Conservation (phyloP, 2,329 filamentous ascomycete genomes). For the Clonostachys chloroleuca region DNA sequence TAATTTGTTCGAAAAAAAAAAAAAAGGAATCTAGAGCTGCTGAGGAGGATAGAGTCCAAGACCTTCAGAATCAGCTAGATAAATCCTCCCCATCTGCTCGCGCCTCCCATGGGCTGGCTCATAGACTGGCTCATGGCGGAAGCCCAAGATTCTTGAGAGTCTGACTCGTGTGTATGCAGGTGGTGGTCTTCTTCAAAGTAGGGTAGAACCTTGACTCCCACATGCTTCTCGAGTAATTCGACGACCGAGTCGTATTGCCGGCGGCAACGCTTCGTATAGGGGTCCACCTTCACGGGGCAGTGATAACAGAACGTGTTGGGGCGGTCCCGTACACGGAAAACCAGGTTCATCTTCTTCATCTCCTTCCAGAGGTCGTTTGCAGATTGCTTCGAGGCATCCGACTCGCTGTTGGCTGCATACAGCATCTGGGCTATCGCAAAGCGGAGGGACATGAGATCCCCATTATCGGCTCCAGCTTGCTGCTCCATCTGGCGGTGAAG, state of each 20-base stretch:
- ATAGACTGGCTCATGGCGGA: conserved; percentile 8
- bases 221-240: conserved; percentile 28
- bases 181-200: conserved; percentile 42
- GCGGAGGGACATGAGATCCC: conserved; percentile 30
- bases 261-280: conserved; percentile 35
- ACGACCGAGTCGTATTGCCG: conserved; percentile 31
- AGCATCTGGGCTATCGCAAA: conserved; percentile 34
- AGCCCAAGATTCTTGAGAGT: conserved; percentile 29
- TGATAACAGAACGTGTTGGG: conserved; percentile 36
- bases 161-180: conserved; percentile 27
- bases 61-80: background rate
- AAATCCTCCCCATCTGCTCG: conserved; percentile 12
- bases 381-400: conserved; percentile 25
- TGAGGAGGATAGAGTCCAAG: no score
- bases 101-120: conserved; percentile 2
- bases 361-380: conserved; percentile 30
- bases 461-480: conserved; percentile 19
- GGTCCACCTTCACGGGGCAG: conserved; percentile 35
- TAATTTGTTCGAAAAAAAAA: background rate
- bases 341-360: conserved; percentile 23
- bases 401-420: conserved; percentile 24
- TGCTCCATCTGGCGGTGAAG: conserved; percentile 28
- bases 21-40: background rate
- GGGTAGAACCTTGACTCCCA: conserved; percentile 26
- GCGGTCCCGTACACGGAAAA: conserved; percentile 28